phyloP scores from a whole-genome alignment of 2,329 filamentous ascomycete species.

The Lecanicillium sp. region DNA sequence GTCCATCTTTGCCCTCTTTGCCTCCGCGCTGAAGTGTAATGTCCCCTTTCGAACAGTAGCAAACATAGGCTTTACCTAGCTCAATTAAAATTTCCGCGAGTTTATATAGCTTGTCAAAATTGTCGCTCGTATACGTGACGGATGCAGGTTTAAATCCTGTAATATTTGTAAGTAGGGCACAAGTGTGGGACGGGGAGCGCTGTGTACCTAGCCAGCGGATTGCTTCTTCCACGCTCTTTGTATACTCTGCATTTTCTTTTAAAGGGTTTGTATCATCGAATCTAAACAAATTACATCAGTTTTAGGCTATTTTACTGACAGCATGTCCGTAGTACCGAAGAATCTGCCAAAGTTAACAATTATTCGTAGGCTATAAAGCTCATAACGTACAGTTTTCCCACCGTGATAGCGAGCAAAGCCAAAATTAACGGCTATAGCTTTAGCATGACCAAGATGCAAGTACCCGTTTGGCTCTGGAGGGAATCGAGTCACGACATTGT shows the following conservation, averaged over 20 bases:
- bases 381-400: constrained; percentile 36
- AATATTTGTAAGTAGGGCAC: too few species aligned
- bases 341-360: background rate
- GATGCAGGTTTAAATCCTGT: too few species aligned
- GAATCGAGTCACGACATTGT: constrained; percentile 54
- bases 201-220: too few species aligned
- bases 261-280: too few species aligned
- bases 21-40: constrained; percentile 83
- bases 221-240: too few species aligned
- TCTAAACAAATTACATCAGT: background rate
- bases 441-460: constrained; percentile 79
- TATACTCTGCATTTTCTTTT: too few species aligned
- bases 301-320: background rate
- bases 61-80: constrained; percentile 69
- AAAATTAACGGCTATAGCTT: constrained; percentile 86
- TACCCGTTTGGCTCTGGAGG: constrained; percentile 79
- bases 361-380: background rate
- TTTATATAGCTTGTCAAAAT: too few species aligned
- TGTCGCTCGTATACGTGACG: too few species aligned
- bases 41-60: constrained; percentile 74
- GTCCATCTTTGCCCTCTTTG: constrained; percentile 47
- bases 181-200: too few species aligned
- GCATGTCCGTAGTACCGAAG: background rate
- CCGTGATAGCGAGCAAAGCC: constrained; percentile 74
- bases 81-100: constrained; percentile 47